Evolutionary conservation across 2,329 filamentous ascomycete genomes (phyloP).

Genomic region (Neurospora sp.): DNA sequence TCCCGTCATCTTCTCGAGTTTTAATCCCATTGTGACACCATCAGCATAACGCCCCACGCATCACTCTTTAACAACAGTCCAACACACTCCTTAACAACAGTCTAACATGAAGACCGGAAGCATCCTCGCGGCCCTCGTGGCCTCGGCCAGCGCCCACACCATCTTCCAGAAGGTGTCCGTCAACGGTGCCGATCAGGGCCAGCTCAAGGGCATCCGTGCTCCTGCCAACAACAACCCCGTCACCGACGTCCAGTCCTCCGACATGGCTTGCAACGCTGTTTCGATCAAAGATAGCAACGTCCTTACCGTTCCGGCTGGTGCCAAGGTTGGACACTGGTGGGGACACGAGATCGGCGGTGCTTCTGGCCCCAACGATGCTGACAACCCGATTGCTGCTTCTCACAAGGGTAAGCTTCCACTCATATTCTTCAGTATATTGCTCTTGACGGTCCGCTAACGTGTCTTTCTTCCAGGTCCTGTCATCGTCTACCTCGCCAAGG

Average conservation of each 20-base stretch:
- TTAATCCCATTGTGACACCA: not conserved
- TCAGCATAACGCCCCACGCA: not conserved
- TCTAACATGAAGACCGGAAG: constrained; percentile 14
- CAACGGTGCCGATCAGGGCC: constrained; percentile 37
- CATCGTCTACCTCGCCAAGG: constrained; percentile 37
- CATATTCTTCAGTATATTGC: no score
- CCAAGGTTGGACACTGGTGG: constrained; percentile 32
- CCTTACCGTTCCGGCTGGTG: constrained; percentile 24
- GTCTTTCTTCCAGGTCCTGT: constrained; percentile 28
- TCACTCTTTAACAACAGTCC: not conserved
- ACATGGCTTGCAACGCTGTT: constrained; percentile 19
- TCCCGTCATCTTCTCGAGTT: not conserved
- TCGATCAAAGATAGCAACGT: constrained; percentile 17
- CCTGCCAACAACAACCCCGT: constrained; percentile 36
- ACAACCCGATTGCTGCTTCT: constrained; percentile 30
- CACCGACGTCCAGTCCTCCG: constrained; percentile 15
- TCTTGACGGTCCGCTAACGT: constrained; percentile 10
- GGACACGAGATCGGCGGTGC: constrained; percentile 33
- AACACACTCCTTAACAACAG: constrained; percentile 4
- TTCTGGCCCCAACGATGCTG: constrained; percentile 26
- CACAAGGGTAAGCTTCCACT: constrained; percentile 26
- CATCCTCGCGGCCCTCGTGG: constrained; percentile 13
- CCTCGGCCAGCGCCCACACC: constrained; percentile 15
- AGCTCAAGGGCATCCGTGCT: constrained; percentile 38
- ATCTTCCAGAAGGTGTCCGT: constrained; percentile 31